Percentiles rank a stretch among this genome's conserved stretches.
phyloP scores from a whole-genome alignment of 805 yeast genomes.

The Brettanomyces naardenensis region DNA sequence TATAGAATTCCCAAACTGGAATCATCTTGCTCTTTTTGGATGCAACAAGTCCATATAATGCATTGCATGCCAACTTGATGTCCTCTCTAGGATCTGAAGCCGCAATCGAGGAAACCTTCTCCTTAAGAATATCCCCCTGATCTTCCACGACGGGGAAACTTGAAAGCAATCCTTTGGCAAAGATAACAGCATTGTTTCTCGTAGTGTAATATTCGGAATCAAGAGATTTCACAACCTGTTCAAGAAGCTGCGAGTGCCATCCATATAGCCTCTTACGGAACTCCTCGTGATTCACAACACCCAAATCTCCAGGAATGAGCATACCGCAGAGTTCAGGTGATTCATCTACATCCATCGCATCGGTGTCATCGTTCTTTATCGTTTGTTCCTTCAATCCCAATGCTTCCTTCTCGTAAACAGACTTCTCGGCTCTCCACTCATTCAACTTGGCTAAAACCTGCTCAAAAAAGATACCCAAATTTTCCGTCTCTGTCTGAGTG shows the following conservation, averaged over 20 bases:
- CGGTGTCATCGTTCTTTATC: slow-evolving; percentile 11
- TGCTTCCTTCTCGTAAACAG: slow-evolving; percentile 24
- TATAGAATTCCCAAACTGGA: slow-evolving; percentile 49
- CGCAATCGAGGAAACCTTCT: slow-evolving; percentile 39
- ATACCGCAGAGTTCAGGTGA: too few species aligned
- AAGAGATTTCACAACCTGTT: slow-evolving; percentile 36
- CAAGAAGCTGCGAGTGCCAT: slow-evolving; percentile 47
- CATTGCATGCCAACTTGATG: slow-evolving; percentile 67
- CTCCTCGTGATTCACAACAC: slow-evolving; percentile 19
- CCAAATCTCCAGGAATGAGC: not conserved
- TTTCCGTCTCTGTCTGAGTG: slow-evolving; percentile 74
- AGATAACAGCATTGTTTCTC: slow-evolving; percentile 70
- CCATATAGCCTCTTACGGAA: slow-evolving; percentile 36
- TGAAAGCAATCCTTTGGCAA: slow-evolving; percentile 53
- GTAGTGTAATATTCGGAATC: slow-evolving; percentile 60
- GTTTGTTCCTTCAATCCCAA: slow-evolving; percentile 9
- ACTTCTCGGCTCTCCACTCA: slow-evolving; percentile 31
- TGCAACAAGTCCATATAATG: slow-evolving; percentile 57
- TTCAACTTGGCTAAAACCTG: slow-evolving; percentile 39
- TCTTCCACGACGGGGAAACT: slow-evolving; percentile 62
- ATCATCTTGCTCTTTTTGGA: slow-evolving; percentile 46
- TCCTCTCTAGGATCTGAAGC: slow-evolving; percentile 65
- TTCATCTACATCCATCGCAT: slow-evolving; percentile 3
- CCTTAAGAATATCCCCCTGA: slow-evolving; percentile 49
- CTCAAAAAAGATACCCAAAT: slow-evolving; percentile 65